Base-by-base conservation (phyloP, 805 yeast species). In the Metschnikowia dekortorum region DNA sequence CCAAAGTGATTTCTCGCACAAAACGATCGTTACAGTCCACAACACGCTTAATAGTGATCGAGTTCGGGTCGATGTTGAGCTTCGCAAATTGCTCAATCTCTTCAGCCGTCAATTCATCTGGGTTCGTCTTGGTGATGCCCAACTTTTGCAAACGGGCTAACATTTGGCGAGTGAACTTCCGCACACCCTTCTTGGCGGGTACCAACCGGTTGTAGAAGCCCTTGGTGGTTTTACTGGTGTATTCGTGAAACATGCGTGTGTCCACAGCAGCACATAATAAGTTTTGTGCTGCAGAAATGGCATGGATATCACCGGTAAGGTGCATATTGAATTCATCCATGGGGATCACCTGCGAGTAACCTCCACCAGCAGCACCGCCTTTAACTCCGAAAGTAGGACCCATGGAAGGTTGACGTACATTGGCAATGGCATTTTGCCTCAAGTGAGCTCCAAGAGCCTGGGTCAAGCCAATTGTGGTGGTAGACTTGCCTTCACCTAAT, bases 311-410 rank as follows among this genome's bases (percentile, higher is more conserved):
- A 66, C 98, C 98, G 46, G 98, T 92, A 58, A 92, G 78, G 68
- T 92, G 98, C 88, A 94, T 82, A 75, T 94, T 92, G 78, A 92
- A 92, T 72, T 92, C 97, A 70, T 92, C 99, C 97, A 92, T 92
- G 47, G 98, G 98, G 61, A 92, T 91, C 42, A 92, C 98, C 73
- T 92, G 98, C 2, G 98, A 81, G 70, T 90, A 92, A 44, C 98
- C 98, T 66, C 98, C 99, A 61, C 99, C 99, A 16, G 98, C 98
- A 51, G 99, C 99, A 69, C 98, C 98, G 64, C 99, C 99, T 74
- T 92, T 92, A 61, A 92, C 90, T 68, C 99, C 99, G 62, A 92
- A 92, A 16, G 98, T 92, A 46, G 99, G 99, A 37, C 98, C 98
- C 97, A 92, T 89, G 8, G 96, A 87, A 30, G 98, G 98, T 69